A percentile compares a stretch with the other conserved stretches of the same genome.
phyloP scores from a whole-genome alignment of 139 green algal genomes.

The Coelastrella sp. region DNA sequence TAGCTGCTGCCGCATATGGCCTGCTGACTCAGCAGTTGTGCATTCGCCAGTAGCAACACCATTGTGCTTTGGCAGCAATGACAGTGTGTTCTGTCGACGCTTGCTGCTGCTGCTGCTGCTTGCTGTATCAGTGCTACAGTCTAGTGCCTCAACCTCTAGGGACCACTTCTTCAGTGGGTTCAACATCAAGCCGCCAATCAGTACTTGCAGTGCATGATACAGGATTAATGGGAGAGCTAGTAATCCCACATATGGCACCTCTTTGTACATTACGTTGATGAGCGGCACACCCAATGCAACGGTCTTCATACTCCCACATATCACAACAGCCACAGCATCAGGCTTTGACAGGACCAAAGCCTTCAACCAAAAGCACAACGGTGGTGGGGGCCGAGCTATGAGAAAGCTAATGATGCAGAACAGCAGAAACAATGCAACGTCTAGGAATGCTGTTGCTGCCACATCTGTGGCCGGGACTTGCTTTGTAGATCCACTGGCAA shows the following conservation, averaged over 20 bases:
- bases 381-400: slow-evolving; percentile 7
- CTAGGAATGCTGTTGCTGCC: slow-evolving; percentile 26
- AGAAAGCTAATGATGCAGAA: slow-evolving; percentile 13
- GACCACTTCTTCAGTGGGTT: slow-evolving; percentile 42
- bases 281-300: slow-evolving; percentile 57
- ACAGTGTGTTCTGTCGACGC: neutral
- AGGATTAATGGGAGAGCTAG: slow-evolving; percentile 55
- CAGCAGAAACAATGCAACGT: slow-evolving; percentile 51
- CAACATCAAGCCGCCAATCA: slow-evolving; percentile 49
- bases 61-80: neutral
- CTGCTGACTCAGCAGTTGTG: neutral
- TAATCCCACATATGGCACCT: slow-evolving; percentile 42
- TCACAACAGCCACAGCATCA: slow-evolving; percentile 51
- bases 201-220: slow-evolving; percentile 54
- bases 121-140: too few species aligned
- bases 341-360: neutral
- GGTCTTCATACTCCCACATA: slow-evolving; percentile 59
- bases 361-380: neutral
- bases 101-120: neutral
- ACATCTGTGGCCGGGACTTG: slow-evolving; percentile 12
- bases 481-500: slow-evolving; percentile 26
- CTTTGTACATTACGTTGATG: slow-evolving; percentile 59
- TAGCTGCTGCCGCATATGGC: neutral
- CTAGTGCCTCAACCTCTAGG: neutral
- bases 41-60: too few species aligned